Conservation (phyloP, 768 basidiomycete species). For the Trametes villosa region DNA sequence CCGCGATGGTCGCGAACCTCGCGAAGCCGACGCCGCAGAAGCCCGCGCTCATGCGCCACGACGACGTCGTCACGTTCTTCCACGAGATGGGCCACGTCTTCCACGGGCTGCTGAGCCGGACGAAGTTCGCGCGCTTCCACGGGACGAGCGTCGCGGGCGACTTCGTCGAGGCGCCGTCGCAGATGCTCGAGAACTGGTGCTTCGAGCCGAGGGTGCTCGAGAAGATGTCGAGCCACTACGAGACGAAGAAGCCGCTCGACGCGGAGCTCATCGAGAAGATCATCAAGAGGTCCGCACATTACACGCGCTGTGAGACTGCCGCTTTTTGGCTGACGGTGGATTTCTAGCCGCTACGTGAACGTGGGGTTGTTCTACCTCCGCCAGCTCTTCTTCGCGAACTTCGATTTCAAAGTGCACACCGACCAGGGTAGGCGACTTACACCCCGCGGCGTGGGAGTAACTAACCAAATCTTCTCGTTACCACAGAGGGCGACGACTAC, state of each 20-base stretch:
- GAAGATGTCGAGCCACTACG: slow-evolving; percentile 80
- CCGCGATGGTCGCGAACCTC: slow-evolving; percentile 90
- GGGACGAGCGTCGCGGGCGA: slow-evolving; percentile 65
- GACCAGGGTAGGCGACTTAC: slow-evolving; percentile 52
- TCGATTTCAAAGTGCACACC: slow-evolving; percentile 76
- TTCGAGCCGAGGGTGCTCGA: slow-evolving; percentile 82
- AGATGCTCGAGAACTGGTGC: slow-evolving; percentile 95
- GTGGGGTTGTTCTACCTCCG: slow-evolving; percentile 81
- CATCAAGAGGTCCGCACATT: slow-evolving; percentile 64
- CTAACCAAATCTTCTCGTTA: background rate
- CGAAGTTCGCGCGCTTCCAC: slow-evolving; percentile 78
- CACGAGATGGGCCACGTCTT: slow-evolving; percentile 77
- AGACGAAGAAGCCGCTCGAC: slow-evolving; percentile 70
- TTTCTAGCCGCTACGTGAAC: slow-evolving; percentile 64
- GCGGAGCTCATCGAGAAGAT: slow-evolving; percentile 78
- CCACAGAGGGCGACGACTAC: slow-evolving; percentile 67
- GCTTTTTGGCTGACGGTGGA: slow-evolving; percentile 6
- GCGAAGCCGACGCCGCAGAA: slow-evolving; percentile 82
- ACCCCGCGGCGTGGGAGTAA: too few relatives aligned
- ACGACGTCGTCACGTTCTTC: slow-evolving; percentile 90
- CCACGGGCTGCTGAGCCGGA: slow-evolving; percentile 63
- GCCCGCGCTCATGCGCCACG: slow-evolving; percentile 85
- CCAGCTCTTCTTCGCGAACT: slow-evolving; percentile 84
- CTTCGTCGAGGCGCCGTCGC: slow-evolving; percentile 89
- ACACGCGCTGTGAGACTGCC: too few relatives aligned